Conservation (phyloP, 495 filamentous ascomycete species). For the Penicillium paxilli region DNA sequence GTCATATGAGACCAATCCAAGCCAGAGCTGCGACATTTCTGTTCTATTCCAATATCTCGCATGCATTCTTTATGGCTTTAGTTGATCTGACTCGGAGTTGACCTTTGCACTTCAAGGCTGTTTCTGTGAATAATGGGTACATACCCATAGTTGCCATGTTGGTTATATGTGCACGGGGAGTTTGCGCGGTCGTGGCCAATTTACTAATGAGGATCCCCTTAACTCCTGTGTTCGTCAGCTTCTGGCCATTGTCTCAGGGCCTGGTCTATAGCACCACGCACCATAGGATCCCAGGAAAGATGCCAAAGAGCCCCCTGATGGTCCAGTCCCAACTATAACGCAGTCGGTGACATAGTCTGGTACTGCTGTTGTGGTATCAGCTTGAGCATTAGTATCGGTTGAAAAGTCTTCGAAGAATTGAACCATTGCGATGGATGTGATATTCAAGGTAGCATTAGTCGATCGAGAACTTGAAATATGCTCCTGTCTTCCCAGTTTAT, state of each 20-base stretch:
- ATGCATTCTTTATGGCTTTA: background rate
- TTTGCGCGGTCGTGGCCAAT: background rate
- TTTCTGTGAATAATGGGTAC: background rate
- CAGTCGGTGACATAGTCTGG: background rate
- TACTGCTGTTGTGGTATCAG: background rate
- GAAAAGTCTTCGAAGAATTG: background rate
- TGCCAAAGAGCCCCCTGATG: background rate
- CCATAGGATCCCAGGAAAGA: background rate
- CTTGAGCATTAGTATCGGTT: background rate
- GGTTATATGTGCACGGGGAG: background rate
- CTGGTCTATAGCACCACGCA: background rate
- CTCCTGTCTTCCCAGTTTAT: too few relatives aligned
- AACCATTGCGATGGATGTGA: background rate
- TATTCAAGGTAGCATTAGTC: too few relatives aligned
- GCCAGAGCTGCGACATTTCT: background rate
- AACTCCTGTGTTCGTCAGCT: background rate
- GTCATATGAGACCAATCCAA: background rate
- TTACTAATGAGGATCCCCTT: background rate
- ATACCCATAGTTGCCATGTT: background rate
- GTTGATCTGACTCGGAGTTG: too few relatives aligned
- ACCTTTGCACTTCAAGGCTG: too few relatives aligned
- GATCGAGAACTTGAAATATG: too few relatives aligned
- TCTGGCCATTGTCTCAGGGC: background rate
- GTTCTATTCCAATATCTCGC: background rate
- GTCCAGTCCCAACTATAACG: background rate